Evolutionary conservation across 371 early-diverging fungal genomes (phyloP), one percentile per base, ranked within the genome.

Genomic region (Coemansia sp.): DNA sequence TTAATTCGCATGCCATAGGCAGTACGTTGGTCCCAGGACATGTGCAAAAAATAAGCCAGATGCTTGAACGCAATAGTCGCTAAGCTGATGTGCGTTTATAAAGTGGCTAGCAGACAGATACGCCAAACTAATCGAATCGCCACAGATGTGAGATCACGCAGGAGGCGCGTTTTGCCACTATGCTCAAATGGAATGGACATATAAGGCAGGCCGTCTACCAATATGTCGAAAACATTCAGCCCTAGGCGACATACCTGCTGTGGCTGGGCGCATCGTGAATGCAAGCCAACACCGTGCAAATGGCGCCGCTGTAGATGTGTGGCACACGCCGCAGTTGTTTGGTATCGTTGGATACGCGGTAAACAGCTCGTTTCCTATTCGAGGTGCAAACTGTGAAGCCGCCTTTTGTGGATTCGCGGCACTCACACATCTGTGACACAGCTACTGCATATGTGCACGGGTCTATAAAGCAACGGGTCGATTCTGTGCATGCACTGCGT

Each of bases 71-170:
- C 24, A 24, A 24, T 24, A 24, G 24, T 24, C 24, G 24, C 24
- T 24, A 24, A 24, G 24, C 24, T 24, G 24, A 24, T 24, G 24
- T 24, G 24, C 24, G 24, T 24, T 24, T 24, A 24, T 24, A 24
- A 24, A 24, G 24, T 24, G 24, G 24, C 24, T 24, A 24, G 24
- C 24, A 24, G 24, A 24, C 24, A 24, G 24, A 24, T 24, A 24
- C 24, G 24, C 24, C 24, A 24, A 24, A 24, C 24, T 24, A 24
- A 24, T 24, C 24, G 24, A 24, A 24, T 24, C 24, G 46, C 46
- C 46, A 46, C 46, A 46, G 16, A 43, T 43, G 43, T 46, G 18
- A 9, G 46, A 46, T 46, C 46, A 46, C 16, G 24, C 46, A n/a
- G 16, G 46, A n/a, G 24, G 9, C 24, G 9, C 46, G n/a, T 24